Evolutionary conservation across 768 basidiomycete genomes (phyloP).

Genomic region (Piloderma croceum): DNA sequence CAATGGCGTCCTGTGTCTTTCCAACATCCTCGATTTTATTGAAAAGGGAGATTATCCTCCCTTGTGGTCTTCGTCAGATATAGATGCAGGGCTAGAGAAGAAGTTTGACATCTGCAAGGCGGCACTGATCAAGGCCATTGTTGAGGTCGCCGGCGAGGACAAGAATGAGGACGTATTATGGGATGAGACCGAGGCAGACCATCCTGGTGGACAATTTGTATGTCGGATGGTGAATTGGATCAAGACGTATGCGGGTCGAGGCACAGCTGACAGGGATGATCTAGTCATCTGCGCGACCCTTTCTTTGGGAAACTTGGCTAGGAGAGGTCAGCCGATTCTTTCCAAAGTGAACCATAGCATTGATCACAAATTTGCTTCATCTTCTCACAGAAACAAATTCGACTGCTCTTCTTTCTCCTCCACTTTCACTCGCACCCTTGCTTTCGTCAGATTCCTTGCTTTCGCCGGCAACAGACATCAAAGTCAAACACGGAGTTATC

Average conservation of each 20-base stretch:
- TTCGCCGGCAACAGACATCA: constrained; percentile 55
- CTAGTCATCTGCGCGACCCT: constrained; percentile 79
- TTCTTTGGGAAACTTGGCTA: constrained; percentile 74
- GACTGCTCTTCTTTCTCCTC: constrained; percentile 56
- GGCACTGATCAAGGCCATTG: constrained; percentile 78
- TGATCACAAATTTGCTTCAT: no score
- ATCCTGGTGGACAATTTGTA: constrained; percentile 69
- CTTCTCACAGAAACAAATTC: constrained; percentile 49
- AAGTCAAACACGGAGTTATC: constrained; percentile 84
- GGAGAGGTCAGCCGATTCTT: constrained; percentile 50
- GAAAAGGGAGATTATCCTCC: constrained; percentile 65
- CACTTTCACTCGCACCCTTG: constrained; percentile 57
- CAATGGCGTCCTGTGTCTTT: constrained; percentile 51
- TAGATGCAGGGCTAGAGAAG: constrained; percentile 45
- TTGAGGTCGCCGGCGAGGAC: constrained; percentile 81
- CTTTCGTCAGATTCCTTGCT: constrained; percentile 55
- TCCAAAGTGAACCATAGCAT: not conserved
- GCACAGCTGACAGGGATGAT: constrained; percentile 53
- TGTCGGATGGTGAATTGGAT: constrained; percentile 75
- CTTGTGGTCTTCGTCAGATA: constrained; percentile 48
- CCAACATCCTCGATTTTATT: constrained; percentile 65
- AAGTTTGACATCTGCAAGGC: constrained; percentile 79
- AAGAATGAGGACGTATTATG: constrained; percentile 74
- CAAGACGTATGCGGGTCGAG: constrained; percentile 42
- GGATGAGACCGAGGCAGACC: constrained; percentile 50